These are phyloP conservation scores for Trichoderma sp. DNA, from an alignment of 2,329 filamentous ascomycete species.

Conservation along the genomic window DNA sequence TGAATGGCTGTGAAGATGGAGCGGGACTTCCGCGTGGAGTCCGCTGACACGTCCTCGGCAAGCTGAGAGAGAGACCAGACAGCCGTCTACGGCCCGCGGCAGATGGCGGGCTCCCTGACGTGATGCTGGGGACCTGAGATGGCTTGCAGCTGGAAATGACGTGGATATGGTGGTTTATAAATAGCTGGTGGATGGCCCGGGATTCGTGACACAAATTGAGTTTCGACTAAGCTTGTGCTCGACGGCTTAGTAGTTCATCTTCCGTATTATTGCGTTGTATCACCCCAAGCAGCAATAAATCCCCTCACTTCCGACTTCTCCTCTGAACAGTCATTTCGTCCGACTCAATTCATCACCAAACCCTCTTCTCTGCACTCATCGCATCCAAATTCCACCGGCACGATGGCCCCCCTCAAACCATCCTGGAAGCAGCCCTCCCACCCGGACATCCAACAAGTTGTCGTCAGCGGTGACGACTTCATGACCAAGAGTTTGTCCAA, in stretches of 20 bases:
- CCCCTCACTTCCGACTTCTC: background rate
- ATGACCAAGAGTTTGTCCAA: constrained; percentile 59
- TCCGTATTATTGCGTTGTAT: too few relatives aligned
- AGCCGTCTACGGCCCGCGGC: background rate
- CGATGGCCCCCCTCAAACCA: constrained; percentile 55
- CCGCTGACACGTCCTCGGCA: constrained; percentile 7
- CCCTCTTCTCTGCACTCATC: background rate
- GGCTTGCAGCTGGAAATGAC: background rate
- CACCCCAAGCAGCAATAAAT: background rate
- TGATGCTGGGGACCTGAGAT: background rate
- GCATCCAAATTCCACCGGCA: background rate
- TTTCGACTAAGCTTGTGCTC: background rate
- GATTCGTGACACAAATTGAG: background rate
- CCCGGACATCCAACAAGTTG: constrained; percentile 54
- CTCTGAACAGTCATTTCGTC: background rate
- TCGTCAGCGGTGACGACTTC: constrained; percentile 52
- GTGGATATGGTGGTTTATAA: background rate
- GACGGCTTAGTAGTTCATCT: background rate
- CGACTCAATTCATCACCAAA: background rate
- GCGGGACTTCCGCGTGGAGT: constrained; percentile 1
- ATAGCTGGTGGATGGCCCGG: background rate
- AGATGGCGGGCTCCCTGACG: background rate
- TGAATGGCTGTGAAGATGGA: background rate
- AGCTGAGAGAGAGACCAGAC: background rate
- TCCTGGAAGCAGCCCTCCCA: constrained; percentile 61